phyloP scores from a whole-genome alignment of 371 early-diverging fungal species.

The Rhizopus sp. region DNA sequence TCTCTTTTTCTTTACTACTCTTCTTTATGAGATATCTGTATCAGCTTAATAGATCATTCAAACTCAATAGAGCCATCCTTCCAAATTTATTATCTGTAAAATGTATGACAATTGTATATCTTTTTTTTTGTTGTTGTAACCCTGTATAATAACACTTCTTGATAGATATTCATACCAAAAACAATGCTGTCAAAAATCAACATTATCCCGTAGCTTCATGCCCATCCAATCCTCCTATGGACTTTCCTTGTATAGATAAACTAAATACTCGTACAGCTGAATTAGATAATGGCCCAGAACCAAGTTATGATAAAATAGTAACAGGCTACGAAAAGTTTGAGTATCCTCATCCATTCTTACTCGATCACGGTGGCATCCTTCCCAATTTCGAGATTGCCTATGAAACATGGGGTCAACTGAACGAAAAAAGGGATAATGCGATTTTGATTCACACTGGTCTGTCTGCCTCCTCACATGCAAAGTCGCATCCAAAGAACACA shows the following conservation, averaged over 20 bases:
- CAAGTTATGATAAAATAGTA: slow-evolving; percentile 82
- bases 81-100: not conserved
- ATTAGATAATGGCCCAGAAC: slow-evolving; percentile 83
- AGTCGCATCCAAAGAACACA: slow-evolving; percentile 74
- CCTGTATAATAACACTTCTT: not conserved
- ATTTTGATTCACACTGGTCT: slow-evolving; percentile 88
- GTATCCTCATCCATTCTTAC: slow-evolving; percentile 67
- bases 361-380: slow-evolving; percentile 85
- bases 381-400: slow-evolving; percentile 79
- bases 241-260: slow-evolving; percentile 81
- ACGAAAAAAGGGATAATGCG: slow-evolving; percentile 69
- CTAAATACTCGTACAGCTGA: slow-evolving; percentile 66
- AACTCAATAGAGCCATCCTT: not conserved
- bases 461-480: slow-evolving; percentile 83
- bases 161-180: not conserved
- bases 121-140: too few species aligned
- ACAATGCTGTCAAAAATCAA: not conserved
- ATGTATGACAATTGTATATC: not conserved
- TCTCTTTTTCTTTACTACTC: not conserved
- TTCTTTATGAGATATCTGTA: not conserved
- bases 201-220: slow-evolving; percentile 3
- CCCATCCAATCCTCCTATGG: slow-evolving; percentile 66
- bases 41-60: not conserved
- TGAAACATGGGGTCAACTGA: slow-evolving; percentile 84
- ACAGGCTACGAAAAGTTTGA: slow-evolving; percentile 78